These are phyloP conservation scores for Sordariomycetes sp. DNA, from an alignment of 2,329 filamentous ascomycete species.

Conservation along the genomic window DNA sequence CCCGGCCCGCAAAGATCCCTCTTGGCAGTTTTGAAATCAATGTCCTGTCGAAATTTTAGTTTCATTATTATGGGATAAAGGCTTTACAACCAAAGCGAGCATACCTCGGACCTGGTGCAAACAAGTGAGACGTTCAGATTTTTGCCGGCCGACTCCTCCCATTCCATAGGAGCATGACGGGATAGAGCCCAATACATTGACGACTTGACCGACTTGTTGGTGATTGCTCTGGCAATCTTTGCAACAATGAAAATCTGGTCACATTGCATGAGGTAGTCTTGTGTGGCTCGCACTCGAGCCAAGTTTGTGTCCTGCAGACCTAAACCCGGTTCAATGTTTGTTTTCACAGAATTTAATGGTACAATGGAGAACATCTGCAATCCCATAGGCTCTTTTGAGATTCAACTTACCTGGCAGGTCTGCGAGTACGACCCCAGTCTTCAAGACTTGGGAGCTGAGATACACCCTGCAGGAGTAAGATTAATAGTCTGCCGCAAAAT, in stretches of 20 bases:
- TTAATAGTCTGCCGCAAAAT: not conserved
- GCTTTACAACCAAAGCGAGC: not conserved
- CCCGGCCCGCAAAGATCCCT: conserved; percentile 15
- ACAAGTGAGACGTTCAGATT: conserved; percentile 19
- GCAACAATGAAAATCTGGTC: conserved; percentile 23
- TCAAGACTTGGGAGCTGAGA: conserved; percentile 18
- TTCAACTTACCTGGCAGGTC: conserved; percentile 21
- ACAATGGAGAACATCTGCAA: not conserved
- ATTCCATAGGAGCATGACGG: conserved; percentile 17
- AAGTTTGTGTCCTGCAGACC: conserved; percentile 23
- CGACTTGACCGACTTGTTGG: conserved; percentile 19
- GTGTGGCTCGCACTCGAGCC: conserved; percentile 21
- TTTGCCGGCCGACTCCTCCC: conserved; percentile 13
- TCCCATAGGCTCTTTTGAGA: not conserved
- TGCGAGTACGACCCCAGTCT: conserved; percentile 21
- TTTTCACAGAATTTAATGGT: not conserved
- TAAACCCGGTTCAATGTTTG: not conserved
- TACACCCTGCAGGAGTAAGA: conserved; percentile 13
- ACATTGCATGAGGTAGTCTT: conserved; percentile 22
- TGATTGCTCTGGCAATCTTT: conserved; percentile 21
- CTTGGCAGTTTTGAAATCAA: conserved; percentile 15
- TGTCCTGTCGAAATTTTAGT: conserved; percentile 13
- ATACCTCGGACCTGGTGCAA: conserved; percentile 21
- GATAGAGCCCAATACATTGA: conserved; percentile 17
- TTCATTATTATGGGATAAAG: not conserved